Percentiles rank a stretch among this genome's conserved stretches.
These are phyloP conservation scores for Sisymbrium irio DNA, from an alignment of 345 rosid genomes.

Conservation along the genomic window DNA sequence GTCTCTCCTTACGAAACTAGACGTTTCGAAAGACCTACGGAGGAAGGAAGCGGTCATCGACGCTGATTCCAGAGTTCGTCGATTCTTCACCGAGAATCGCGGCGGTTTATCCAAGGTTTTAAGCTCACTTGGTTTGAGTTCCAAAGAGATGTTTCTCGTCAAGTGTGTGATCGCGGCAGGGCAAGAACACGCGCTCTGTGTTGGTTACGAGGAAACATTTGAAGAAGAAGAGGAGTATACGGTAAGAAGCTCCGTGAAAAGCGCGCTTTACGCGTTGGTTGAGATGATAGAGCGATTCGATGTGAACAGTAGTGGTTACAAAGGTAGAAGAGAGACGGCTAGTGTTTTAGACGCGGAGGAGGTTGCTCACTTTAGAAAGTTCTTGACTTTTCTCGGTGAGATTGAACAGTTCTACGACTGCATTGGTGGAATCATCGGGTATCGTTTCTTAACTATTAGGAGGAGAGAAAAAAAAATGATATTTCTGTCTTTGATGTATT, in stretches of 20 bases:
- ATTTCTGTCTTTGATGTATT: background rate
- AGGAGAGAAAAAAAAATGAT: background rate
- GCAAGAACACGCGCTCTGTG: slow-evolving; percentile 65
- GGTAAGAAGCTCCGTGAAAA: slow-evolving; percentile 52
- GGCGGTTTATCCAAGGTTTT: slow-evolving; percentile 41
- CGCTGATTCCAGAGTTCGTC: slow-evolving; percentile 52
- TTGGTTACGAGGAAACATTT: slow-evolving; percentile 38
- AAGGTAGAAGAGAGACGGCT: slow-evolving; percentile 31
- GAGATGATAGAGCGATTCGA: slow-evolving; percentile 82
- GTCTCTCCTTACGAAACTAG: slow-evolving; percentile 51
- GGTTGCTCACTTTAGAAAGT: slow-evolving; percentile 46
- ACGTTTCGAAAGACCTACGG: slow-evolving; percentile 32
- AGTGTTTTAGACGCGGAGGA: slow-evolving; percentile 42
- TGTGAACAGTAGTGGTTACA: slow-evolving; percentile 25
- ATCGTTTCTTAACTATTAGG: slow-evolving; percentile 4
- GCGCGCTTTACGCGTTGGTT: slow-evolving; percentile 60
- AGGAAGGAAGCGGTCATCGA: slow-evolving; percentile 46
- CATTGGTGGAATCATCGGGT: slow-evolving; percentile 96
- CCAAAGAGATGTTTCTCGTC: slow-evolving; percentile 50
- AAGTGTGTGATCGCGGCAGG: slow-evolving; percentile 83
- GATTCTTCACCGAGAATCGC: slow-evolving; percentile 39
- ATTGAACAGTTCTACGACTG: slow-evolving; percentile 80
- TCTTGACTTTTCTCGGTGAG: slow-evolving; percentile 53
- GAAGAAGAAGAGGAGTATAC: slow-evolving; percentile 34
- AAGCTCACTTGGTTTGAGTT: slow-evolving; percentile 41